Base-by-base conservation (phyloP, 2,329 filamentous ascomycete genomes). In the Pseudogymnoascus sp. region DNA sequence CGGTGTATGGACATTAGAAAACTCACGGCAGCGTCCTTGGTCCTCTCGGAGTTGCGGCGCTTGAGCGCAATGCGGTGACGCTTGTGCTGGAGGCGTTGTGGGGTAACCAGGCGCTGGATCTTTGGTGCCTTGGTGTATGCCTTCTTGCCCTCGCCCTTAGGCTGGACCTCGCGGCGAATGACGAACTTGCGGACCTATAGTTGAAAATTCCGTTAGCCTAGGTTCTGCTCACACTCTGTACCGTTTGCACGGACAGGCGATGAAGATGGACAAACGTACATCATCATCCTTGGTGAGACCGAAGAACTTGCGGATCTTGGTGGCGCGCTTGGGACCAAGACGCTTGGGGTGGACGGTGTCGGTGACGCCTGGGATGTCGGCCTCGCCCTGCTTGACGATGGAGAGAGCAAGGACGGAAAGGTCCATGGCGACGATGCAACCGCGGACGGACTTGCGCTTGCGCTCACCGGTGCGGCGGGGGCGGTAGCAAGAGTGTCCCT, bases 241-340 rank as follows among this genome's bases (percentile, higher is more conserved):
- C 65, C 66, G 65, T 64, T 65, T 64, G 63, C 38, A 33, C 75
- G 83, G 83, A 84, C 82, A 91, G 88, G 89, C 83, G 84, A 89
- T 85, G 85, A 88, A 80, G 80, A 80, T 77, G 76, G 80, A 79
- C 78, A 78, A 79, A 92, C 90, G 87, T 90, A 97, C 93, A 90
- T 99, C 95, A 86, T 99, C 95, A 89, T 97, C 93, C 93, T 97
- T 97, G 90, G 89, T 93, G 87, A 99, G 90, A 84, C 91, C 88
- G 85, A 97, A 99, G 90, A 99, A 99, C 80, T 88, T 89, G 82
- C 93, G 91, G 84, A 99, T 97, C 92, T 97, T 99, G 84, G 92
- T 96, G 78, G 95, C 95, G 78, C 95, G 91, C 93, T 99, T 99
- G 84, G 95, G 95, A 75, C 95, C 95, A 78, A 99, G 90, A 76